Evolutionary conservation across 805 yeast genomes (phyloP), one percentile per base, ranked within the genome.

Genomic region (Candida methanosorbosa): DNA sequence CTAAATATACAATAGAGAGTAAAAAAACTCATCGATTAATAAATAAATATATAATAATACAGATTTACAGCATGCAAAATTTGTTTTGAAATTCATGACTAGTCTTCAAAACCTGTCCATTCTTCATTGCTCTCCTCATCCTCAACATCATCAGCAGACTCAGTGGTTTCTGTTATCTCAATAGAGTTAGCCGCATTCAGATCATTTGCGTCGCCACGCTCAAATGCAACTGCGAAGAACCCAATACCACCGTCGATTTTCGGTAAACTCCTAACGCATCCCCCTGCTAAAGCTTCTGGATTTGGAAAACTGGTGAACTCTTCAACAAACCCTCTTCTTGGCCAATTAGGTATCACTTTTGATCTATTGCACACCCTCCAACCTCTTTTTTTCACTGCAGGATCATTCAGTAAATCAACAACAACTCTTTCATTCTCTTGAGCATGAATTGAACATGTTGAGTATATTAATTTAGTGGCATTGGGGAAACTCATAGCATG

Each of bases 171-270:
- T n/a, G 18, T 26, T 12, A n/a, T n/a, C n/a, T n/a, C n/a, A n/a
- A n/a, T n/a, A n/a, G n/a, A n/a, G n/a, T n/a, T 16, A 12, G 18
- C 4, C 9, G 15, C 22, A 13, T 17, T 15, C 21, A 7, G 15
- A 30, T 30, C n/a, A n/a, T n/a, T n/a, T n/a, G n/a, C n/a, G n/a
- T n/a, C 8, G 23, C 8, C 23, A 21, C 23, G 68, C 42, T 83
- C 82, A 54, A 92, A 90, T 37, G 92, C 79, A 1, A 88, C 97
- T 0, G 97, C 97, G 59, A 92, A 92, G 54, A 92, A 92, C 0
- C 99, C 99, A 48, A 92, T 92, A n/a, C 98, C 98, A 21, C 97
- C 98, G 54, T 92, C 98, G 29, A 72, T 81, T 41, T 75, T 79
- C 1, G 97, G 95, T 29, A 78, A 59, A 0, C 88, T 81, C 44